phyloP scores from a whole-genome alignment of 2,329 filamentous ascomycete species.

The Hymenoscyphus infarciens region DNA sequence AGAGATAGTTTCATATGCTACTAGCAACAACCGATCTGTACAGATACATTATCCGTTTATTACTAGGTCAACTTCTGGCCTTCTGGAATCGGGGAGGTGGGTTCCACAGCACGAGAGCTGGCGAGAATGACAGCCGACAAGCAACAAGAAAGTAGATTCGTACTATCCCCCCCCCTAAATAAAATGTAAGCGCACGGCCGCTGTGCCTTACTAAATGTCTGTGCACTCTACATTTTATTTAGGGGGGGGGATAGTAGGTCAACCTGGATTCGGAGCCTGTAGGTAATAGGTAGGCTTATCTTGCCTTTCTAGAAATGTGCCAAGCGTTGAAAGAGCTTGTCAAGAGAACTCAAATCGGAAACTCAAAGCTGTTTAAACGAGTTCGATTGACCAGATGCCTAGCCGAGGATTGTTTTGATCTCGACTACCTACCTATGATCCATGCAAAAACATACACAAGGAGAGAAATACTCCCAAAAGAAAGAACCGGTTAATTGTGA shows the following conservation, averaged over 20 bases:
- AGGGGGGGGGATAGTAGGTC: too few species aligned
- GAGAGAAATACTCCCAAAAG: not conserved
- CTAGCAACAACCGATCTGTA: not conserved
- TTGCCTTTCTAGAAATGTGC: not conserved
- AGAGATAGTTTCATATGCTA: too few species aligned
- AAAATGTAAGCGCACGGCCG: too few species aligned
- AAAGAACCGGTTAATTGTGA: not conserved
- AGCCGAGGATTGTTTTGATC: not conserved
- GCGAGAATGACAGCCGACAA: not conserved
- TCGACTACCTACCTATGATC: too few species aligned
- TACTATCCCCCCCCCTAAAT: too few species aligned
- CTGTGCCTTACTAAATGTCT: too few species aligned
- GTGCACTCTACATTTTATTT: too few species aligned
- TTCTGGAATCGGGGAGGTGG: not conserved
- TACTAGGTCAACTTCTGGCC: not conserved
- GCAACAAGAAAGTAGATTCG: not conserved
- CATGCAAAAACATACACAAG: not conserved
- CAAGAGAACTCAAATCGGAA: too few species aligned
- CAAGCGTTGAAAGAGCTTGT: not conserved
- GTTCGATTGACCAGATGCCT: not conserved
- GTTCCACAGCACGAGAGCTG: not conserved
- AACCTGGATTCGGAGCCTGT: too few species aligned
- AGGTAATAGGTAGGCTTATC: not conserved
- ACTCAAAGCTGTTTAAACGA: not conserved
- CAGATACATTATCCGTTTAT: not conserved